A percentile compares a stretch with the other conserved stretches of the same genome.
Evolutionary conservation across 129 eudicot species (phyloP).

Genomic region (Glebionis coronaria): DNA sequence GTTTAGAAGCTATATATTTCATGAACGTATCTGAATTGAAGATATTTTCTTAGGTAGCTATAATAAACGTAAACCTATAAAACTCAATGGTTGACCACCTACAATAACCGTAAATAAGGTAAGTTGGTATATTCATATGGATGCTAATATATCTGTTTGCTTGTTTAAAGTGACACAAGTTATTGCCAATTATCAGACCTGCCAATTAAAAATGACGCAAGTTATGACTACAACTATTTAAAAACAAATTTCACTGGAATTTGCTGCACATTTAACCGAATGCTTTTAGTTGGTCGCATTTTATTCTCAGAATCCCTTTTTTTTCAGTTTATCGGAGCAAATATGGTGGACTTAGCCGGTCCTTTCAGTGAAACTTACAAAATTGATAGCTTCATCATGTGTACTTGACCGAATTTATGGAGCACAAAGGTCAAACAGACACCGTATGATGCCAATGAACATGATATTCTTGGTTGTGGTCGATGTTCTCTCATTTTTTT

Average conservation of each 20-base stretch:
- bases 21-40: not conserved
- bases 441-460: not conserved
- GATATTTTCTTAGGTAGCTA: conserved; percentile 6
- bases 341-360: conserved; percentile 15
- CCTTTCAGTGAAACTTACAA: conserved; percentile 6
- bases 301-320: conserved; percentile 1
- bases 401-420: not conserved
- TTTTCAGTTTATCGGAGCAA: conserved; percentile 26
- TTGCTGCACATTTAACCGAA: not conserved
- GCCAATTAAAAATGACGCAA: not conserved
- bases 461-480: conserved; percentile 2
- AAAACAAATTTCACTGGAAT: not conserved
- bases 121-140: conserved; percentile 2
- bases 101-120: not conserved
- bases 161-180: not conserved
- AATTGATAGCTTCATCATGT: not conserved
- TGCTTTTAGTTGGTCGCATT: too few relatives aligned
- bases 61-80: not conserved
- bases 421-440: conserved; percentile 20
- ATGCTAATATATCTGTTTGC: not conserved
- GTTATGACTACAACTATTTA: not conserved
- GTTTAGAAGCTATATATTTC: not conserved
- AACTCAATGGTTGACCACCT: conserved; percentile 3
- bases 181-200: not conserved
- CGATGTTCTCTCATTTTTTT: conserved; percentile 7